Conservation (phyloP, 169 alveolate species). For the Eimeria nieschulzi region DNA sequence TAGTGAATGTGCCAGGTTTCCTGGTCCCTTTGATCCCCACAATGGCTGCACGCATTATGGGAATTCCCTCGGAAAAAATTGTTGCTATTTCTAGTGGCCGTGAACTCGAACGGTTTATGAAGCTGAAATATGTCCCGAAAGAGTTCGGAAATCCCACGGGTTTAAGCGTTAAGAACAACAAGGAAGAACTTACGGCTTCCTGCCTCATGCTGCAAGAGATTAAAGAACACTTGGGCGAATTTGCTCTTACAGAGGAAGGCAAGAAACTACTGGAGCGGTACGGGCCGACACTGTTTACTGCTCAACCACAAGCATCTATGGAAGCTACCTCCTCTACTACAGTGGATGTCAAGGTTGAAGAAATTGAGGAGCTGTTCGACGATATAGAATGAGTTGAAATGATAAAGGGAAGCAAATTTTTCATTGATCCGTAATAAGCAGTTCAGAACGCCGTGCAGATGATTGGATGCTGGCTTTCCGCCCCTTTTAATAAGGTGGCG, state of each 20-base stretch:
- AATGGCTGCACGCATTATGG: conserved; percentile 27
- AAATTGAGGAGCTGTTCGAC: no score
- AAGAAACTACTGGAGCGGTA: background rate
- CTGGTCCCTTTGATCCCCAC: background rate
- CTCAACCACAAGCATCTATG: no score
- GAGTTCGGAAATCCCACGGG: conserved; percentile 68
- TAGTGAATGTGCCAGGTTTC: conserved; percentile 18
- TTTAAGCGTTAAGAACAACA: conserved; percentile 8
- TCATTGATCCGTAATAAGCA: no score
- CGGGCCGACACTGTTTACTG: conserved; percentile 15
- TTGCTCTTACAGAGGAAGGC: conserved; percentile 25
- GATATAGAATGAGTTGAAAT: no score
- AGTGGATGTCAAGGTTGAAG: no score
- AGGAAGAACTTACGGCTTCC: conserved; percentile 19
- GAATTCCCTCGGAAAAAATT: conserved; percentile 25
- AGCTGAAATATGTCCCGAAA: conserved; percentile 7
- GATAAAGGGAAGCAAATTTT: no score
- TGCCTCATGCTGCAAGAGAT: conserved; percentile 51
- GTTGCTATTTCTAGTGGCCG: background rate
- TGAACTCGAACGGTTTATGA: conserved; percentile 4
- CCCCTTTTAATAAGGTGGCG: no score
- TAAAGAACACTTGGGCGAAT: background rate
- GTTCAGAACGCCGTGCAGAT: no score
- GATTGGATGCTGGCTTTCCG: no score
- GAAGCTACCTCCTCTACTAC: no score